phyloP scores from a whole-genome alignment of 2,329 filamentous ascomycete genomes.

The Sporothrix pseudoabietina region DNA sequence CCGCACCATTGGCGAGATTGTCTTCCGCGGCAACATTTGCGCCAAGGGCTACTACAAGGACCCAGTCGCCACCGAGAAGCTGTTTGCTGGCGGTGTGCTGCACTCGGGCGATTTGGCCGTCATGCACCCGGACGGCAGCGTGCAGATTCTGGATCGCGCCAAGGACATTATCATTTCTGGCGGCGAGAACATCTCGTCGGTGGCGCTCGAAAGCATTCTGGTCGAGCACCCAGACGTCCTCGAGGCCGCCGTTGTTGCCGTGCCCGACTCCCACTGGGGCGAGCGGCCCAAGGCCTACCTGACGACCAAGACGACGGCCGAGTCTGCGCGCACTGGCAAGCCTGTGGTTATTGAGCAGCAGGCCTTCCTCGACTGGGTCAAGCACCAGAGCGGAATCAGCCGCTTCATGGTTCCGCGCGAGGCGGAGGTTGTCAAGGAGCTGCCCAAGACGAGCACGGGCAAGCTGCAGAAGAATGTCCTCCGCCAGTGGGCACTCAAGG shows the following conservation, averaged over 20 bases:
- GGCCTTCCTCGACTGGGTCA: slow-evolving; percentile 85
- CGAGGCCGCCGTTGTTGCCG: slow-evolving; percentile 87
- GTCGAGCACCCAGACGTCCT: slow-evolving; percentile 85
- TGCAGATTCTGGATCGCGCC: slow-evolving; percentile 88
- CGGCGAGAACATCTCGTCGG: slow-evolving; percentile 96
- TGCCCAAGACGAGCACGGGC: slow-evolving; percentile 96
- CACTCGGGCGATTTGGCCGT: slow-evolving; percentile 94
- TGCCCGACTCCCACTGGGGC: slow-evolving; percentile 89
- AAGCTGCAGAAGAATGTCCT: slow-evolving; percentile 96
- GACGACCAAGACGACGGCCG: slow-evolving; percentile 63
- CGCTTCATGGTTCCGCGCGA: slow-evolving; percentile 82
- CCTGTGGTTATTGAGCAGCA: slow-evolving; percentile 53
- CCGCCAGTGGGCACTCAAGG: slow-evolving; percentile 69
- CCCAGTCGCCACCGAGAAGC: slow-evolving; percentile 76
- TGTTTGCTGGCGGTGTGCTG: slow-evolving; percentile 83
- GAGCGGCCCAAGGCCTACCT: slow-evolving; percentile 94
- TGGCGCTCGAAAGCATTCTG: slow-evolving; percentile 88
- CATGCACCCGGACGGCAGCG: slow-evolving; percentile 85
- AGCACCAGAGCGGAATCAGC: slow-evolving; percentile 75
- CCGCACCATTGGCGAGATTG: slow-evolving; percentile 56
- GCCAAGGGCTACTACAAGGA: slow-evolving; percentile 92
- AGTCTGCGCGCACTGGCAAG: slow-evolving; percentile 35
- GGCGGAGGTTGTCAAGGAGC: slow-evolving; percentile 76
- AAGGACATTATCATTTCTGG: slow-evolving; percentile 99
- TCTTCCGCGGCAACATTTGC: slow-evolving; percentile 90